Evolutionary conservation across 192 early-diverging fungal species (phyloP).

Genomic region (Dissophora ornata): DNA sequence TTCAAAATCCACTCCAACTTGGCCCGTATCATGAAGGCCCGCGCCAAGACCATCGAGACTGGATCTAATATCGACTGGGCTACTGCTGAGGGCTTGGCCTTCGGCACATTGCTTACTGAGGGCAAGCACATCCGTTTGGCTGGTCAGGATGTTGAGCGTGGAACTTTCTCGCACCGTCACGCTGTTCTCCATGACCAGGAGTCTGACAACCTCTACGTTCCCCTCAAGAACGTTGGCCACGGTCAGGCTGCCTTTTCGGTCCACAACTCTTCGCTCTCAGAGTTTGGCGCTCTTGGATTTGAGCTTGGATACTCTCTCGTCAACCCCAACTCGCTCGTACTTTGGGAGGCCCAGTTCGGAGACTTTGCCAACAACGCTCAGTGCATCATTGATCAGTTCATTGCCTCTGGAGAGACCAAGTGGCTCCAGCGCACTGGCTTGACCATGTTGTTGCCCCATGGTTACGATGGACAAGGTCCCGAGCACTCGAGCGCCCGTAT

Average conservation of each 20-base stretch:
- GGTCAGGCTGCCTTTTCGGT: constrained; percentile 91
- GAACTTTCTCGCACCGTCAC: constrained; percentile 99
- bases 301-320: constrained; percentile 97
- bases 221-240: constrained; percentile 87
- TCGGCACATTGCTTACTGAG: constrained; percentile 90
- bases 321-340: constrained; percentile 91
- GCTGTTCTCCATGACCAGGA: constrained; percentile 96
- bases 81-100: constrained; percentile 93
- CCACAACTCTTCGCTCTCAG: constrained; percentile 95
- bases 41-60: constrained; percentile 82
- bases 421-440: constrained; percentile 98
- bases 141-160: constrained; percentile 99
- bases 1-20: constrained; percentile 92
- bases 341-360: constrained; percentile 99
- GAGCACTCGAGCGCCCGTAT: constrained; percentile 97
- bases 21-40: constrained; percentile 83
- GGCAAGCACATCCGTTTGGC: constrained; percentile 93
- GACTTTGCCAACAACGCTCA: constrained; percentile 98
- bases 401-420: constrained; percentile 95
- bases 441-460: constrained; percentile 94
- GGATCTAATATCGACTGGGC: constrained; percentile 95
- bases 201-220: constrained; percentile 83
- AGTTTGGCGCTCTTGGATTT: constrained; percentile 95
- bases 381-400: constrained; percentile 98
- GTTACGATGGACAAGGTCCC: constrained; percentile 98